Percentiles rank a stretch among this genome's conserved stretches.
These are phyloP conservation scores for Ophiostoma tasmaniense DNA, from an alignment of 2,329 filamentous ascomycete species.

Conservation along the genomic window DNA sequence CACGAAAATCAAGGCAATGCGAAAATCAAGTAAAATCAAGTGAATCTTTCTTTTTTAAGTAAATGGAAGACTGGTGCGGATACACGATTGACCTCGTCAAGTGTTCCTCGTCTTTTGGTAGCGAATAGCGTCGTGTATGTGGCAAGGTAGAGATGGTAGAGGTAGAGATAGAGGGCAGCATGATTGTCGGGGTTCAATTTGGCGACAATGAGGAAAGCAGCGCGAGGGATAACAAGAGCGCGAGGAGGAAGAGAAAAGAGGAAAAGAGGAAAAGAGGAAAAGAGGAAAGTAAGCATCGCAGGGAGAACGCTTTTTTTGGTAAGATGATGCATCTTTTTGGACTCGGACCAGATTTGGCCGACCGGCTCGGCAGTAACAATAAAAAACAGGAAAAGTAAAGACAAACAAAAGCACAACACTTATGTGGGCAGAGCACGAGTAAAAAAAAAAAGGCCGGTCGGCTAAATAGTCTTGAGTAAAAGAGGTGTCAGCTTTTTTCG, in stretches of 20 bases:
- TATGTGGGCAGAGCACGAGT: background rate
- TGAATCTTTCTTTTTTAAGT: conserved; percentile 6
- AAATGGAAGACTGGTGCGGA: background rate
- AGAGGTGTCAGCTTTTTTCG: conserved; percentile 1
- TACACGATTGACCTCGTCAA: background rate
- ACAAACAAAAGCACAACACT: background rate
- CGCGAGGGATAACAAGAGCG: background rate
- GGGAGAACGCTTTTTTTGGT: conserved; percentile 7
- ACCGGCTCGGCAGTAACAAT: conserved; percentile 1
- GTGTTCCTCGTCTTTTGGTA: background rate
- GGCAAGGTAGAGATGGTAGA: background rate
- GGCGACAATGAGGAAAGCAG: conserved; percentile 1
- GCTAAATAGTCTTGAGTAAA: conserved; percentile 8
- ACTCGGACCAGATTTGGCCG: conserved; percentile 3
- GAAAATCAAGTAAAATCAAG: conserved; percentile 1
- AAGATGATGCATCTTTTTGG: conserved; percentile 6
- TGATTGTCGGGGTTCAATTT: conserved; percentile 7
- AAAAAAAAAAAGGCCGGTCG: conserved; percentile 7
- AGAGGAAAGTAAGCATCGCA: background rate
- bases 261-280: background rate
- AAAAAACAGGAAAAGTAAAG: background rate
- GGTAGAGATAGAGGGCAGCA: background rate
- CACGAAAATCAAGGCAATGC: background rate
- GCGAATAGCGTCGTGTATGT: background rate
- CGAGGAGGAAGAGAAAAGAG: background rate